Evolutionary conservation across 345 rosid genomes (phyloP).

Genomic region (Pugionium dolabratum): DNA sequence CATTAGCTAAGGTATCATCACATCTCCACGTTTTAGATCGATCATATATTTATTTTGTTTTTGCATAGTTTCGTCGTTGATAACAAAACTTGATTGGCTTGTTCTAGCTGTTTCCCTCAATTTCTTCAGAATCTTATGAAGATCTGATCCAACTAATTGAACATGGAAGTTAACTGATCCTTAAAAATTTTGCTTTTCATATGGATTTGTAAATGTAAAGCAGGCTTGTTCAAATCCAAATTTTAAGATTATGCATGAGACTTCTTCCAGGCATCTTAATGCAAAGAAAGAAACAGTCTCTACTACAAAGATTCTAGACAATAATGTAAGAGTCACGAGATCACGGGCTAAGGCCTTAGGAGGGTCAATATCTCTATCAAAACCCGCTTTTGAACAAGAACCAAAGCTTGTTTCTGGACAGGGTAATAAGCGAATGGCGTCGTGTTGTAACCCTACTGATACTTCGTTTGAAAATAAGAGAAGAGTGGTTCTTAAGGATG

Average conservation of each 20-base stretch:
- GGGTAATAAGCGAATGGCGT: constrained; percentile 49
- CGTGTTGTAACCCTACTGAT: constrained; percentile 19
- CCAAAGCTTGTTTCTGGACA: constrained; percentile 43
- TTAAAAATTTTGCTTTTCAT: too few species aligned
- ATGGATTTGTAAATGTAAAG: neutral
- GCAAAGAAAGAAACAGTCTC: constrained; percentile 62
- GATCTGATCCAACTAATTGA: too few species aligned
- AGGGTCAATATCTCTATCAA: constrained; percentile 56
- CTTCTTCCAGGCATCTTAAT: constrained; percentile 48
- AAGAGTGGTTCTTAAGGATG: constrained; percentile 81
- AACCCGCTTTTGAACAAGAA: constrained; percentile 64
- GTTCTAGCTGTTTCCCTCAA: too few species aligned
- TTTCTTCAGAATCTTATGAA: too few species aligned
- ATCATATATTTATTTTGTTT: too few species aligned
- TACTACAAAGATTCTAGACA: constrained; percentile 45
- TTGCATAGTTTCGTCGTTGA: too few species aligned
- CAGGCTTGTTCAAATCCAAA: constrained; percentile 31
- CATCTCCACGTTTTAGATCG: too few species aligned
- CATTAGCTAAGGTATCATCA: too few species aligned
- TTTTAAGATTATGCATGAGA: constrained; percentile 31
- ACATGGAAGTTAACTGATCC: too few species aligned
- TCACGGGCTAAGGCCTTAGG: constrained; percentile 67
- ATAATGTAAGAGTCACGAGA: constrained; percentile 58
- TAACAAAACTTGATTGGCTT: too few species aligned
- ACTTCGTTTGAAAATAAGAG: constrained; percentile 57